Conservation (phyloP, 148 eudicot genomes). For the Rhododendron griersonianum region DNA sequence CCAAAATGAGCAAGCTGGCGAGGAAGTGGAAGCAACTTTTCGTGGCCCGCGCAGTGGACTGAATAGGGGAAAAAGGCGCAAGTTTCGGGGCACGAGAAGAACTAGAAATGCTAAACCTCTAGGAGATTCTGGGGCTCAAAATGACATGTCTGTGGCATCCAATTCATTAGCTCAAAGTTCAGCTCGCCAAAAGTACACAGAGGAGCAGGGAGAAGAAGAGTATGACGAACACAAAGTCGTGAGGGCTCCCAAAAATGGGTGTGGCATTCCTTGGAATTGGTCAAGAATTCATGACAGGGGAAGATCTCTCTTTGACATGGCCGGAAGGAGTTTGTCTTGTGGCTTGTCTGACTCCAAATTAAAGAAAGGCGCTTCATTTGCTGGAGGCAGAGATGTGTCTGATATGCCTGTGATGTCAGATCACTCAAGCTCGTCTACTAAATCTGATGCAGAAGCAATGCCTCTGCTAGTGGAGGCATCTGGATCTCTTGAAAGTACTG, state of each 20-base stretch:
- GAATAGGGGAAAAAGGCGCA: constrained; percentile 61
- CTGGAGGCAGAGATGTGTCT: constrained; percentile 33
- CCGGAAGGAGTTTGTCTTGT: constrained; percentile 94
- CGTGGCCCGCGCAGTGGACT: constrained; percentile 45
- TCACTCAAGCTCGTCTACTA: constrained; percentile 53
- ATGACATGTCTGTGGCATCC: constrained; percentile 76
- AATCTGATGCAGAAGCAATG: constrained; percentile 60
- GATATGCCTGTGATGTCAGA: constrained; percentile 44
- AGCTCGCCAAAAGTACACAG: constrained; percentile 28
- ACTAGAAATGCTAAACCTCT: constrained; percentile 35
- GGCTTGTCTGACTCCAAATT: constrained; percentile 81
- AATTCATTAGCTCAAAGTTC: constrained; percentile 65
- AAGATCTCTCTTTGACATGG: constrained; percentile 80
- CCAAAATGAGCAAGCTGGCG: constrained; percentile 26
- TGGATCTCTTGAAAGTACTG: constrained; percentile 62
- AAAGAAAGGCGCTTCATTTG: constrained; percentile 45
- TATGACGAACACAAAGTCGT: constrained; percentile 45
- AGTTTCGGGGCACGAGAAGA: constrained; percentile 64
- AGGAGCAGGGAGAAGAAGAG: constrained; percentile 37
- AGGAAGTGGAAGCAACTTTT: constrained; percentile 39
- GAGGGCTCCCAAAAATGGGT: constrained; percentile 66
- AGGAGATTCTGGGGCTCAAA: constrained; percentile 41
- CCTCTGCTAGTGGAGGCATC: constrained; percentile 73
- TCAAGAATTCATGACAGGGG: constrained; percentile 90
- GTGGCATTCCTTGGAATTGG: constrained; percentile 97